Base-by-base conservation (phyloP, 2,329 filamentous ascomycete species). In the Trichoderma aggressivum region DNA sequence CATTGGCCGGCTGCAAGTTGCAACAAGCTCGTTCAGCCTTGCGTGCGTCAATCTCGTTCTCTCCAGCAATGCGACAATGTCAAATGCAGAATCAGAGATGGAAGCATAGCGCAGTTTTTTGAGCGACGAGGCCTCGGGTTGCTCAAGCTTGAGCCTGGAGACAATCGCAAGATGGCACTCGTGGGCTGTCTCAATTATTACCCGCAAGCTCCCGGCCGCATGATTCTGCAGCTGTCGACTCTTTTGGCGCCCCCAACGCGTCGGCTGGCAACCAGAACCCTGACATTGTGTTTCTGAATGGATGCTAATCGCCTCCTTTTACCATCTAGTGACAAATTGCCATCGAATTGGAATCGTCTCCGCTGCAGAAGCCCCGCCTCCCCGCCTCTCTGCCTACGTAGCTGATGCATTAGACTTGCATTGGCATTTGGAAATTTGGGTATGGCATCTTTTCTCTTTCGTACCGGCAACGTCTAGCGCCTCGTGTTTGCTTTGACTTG, bases 331-430 rank as follows among this genome's bases (percentile, higher is more conserved):
- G 60, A 70, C 67, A 32, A 53, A 59, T 58, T 55, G 39, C 28
- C 21, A 64, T 69, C 70, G 70, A 72, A 72, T 65, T 72, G 71
- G 53, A 72, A 55, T 53, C 60, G 55, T 61, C 65, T 70, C 71
- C 71, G 71, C 70, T 62, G 60, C 65, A 69, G 50, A 60, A 65
- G 53, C 43, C 71, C 71, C 59, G 50, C 60, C 63, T 68, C 63
- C 70, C 62, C 70, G 63, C 70, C 50, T 60, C 58, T 55, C 34
- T 65, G 60, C 34, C 65, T 62, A 70, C 70, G 65, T 72, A 64
- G 59, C 43, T 61, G 70, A 26, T 69, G 59, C 70, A 72, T 63
- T 64, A 69, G 65, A 63, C 65, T 36, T 62, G 59, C 65, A 58
- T 70, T 53, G 36, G 66, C 65, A 72, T 60, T 59, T 50, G 65